phyloP scores from a whole-genome alignment of 106 monocot genomes.

The Iris macrosiphon region DNA sequence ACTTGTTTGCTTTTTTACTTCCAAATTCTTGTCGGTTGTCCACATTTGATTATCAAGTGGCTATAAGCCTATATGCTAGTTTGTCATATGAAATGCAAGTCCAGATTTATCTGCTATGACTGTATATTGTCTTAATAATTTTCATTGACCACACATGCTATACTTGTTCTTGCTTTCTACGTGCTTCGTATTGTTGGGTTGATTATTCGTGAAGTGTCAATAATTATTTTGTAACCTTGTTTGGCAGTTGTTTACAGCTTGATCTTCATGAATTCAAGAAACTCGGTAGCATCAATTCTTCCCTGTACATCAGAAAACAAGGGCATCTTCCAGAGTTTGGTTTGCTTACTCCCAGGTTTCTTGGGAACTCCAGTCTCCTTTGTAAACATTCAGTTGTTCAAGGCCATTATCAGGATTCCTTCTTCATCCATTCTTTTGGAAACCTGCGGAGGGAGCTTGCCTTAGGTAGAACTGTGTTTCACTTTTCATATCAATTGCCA shows the following conservation, averaged over 20 bases:
- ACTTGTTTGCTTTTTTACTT: too few relatives aligned
- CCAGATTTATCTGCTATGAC: too few relatives aligned
- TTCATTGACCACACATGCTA: too few relatives aligned
- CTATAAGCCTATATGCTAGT: too few relatives aligned
- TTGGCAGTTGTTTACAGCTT: slow-evolving; percentile 43
- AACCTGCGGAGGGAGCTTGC: slow-evolving; percentile 40
- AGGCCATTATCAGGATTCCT: slow-evolving; percentile 81
- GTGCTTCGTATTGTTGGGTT: neutral
- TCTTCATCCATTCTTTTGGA: slow-evolving; percentile 42
- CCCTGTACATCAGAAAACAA: slow-evolving; percentile 96
- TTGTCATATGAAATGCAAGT: too few relatives aligned
- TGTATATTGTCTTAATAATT: too few relatives aligned
- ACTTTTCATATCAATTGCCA: neutral
- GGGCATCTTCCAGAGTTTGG: slow-evolving; percentile 33
- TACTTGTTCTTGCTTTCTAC: neutral
- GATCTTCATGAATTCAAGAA: slow-evolving; percentile 95
- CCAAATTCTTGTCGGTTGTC: too few relatives aligned
- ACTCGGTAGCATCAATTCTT: slow-evolving; percentile 65
- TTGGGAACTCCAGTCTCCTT: slow-evolving; percentile 51
- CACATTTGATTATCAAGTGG: too few relatives aligned
- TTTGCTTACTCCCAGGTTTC: slow-evolving; percentile 60
- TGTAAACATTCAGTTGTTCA: slow-evolving; percentile 81
- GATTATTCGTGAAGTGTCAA: neutral
- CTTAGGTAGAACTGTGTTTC: slow-evolving; percentile 26
- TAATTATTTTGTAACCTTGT: neutral